phyloP scores from a whole-genome alignment of 2,329 filamentous ascomycete species.

The Calonectria multiphialidica region DNA sequence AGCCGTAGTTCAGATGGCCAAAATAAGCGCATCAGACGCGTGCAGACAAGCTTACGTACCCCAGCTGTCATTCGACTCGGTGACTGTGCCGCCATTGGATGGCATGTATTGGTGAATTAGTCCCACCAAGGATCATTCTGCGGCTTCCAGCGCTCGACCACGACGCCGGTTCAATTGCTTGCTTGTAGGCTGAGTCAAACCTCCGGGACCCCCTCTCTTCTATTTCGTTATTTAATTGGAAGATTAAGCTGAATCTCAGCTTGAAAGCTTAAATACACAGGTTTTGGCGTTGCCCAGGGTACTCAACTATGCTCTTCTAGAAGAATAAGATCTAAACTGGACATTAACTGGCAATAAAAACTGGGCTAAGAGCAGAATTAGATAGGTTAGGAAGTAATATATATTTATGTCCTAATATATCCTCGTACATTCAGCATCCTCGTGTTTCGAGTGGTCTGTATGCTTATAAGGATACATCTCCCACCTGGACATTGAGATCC shows the following conservation, averaged over 20 bases:
- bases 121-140: neutral
- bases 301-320: no score
- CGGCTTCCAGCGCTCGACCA: neutral
- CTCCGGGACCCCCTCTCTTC: no score
- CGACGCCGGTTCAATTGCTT: neutral
- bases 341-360: no score
- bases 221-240: neutral
- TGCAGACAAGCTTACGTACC: neutral
- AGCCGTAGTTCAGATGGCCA: neutral
- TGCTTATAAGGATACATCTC: no score
- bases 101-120: neutral
- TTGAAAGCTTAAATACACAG: neutral
- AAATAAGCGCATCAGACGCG: neutral
- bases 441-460: no score
- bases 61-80: neutral
- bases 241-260: neutral
- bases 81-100: neutral
- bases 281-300: neutral
- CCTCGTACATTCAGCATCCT: no score
- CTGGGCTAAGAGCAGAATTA: no score
- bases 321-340: no score
- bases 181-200: no score
- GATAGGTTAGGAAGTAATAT: no score
- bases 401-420: no score
- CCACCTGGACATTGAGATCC: no score